Conservation (phyloP, 805 yeast species). For the Barnettozyma sucrosica region DNA sequence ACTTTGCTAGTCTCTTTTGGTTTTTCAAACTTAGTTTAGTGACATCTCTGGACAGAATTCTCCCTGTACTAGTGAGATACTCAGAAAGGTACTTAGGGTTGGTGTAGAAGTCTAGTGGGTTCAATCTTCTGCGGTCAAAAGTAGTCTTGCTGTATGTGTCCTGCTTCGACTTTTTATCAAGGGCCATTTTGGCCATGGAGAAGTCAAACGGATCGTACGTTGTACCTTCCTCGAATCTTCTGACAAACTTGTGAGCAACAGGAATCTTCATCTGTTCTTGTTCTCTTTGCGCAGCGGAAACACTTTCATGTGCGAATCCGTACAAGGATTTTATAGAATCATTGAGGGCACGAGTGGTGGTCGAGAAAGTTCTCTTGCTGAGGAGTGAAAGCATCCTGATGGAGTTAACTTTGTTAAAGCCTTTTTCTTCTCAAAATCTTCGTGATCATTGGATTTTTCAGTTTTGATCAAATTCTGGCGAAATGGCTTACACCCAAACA, state of each 20-base stretch:
- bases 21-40: slow-evolving; percentile 10
- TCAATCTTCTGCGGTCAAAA: slow-evolving; percentile 44
- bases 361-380: slow-evolving; percentile 1
- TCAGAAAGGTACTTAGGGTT: slow-evolving; percentile 65
- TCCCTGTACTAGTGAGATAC: slow-evolving; percentile 67
- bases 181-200: slow-evolving; percentile 49
- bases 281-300: neutral
- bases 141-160: slow-evolving; percentile 22
- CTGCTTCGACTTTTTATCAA: slow-evolving; percentile 36
- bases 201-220: slow-evolving; percentile 83
- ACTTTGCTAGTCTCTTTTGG: slow-evolving; percentile 46
- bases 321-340: neutral
- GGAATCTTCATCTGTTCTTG: neutral
- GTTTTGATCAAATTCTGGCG: neutral
- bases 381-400: neutral
- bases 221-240: slow-evolving; percentile 43
- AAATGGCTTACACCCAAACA: neutral
- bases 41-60: slow-evolving; percentile 64
- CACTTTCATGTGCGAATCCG: neutral
- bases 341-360: neutral
- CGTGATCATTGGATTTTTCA: neutral
- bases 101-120: slow-evolving; percentile 67
- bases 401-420: neutral
- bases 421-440: neutral
- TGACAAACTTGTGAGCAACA: slow-evolving; percentile 28